Evolutionary conservation across 2,329 filamentous ascomycete genomes (phyloP), one percentile per base, ranked within the genome.

Genomic region (Aspergillus pseudoglaucus): DNA sequence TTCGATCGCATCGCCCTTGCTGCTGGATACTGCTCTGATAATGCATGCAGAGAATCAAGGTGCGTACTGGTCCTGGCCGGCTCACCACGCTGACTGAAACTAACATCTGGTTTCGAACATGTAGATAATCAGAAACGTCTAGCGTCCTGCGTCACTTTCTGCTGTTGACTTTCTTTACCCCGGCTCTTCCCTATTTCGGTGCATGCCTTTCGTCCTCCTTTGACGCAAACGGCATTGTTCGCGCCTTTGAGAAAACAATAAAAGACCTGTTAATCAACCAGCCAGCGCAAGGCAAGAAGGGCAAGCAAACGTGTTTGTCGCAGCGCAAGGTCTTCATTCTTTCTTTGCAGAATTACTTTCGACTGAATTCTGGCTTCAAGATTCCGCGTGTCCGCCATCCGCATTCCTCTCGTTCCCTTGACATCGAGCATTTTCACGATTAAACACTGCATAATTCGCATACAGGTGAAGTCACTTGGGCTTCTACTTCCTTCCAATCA

Each of bases 331-430:
- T 58, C 56, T 48, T 46, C 45, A 30, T 42, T 49, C 40, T 39
- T 32, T 44, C 12, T 27, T 18, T 42, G 37, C 37, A 39, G 17
- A 15, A 17, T 8, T 35, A 35, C 33, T 17, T 8, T 40, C 18
- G 8, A 40, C 38, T 12, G 25, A 8, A 40, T 23, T 14, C 15
- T 18, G 17, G 15, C 18, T 22, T 40, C 20, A 17, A 40, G 20
- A 20, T 14, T 12, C 20, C 25, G 8, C 15, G 22, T 27, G 25
- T 7, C 25, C 25, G 25, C 10, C 25, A 30, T 42, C 52, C 48
- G 42, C 57, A 60, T 60, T 60, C 57, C 51, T 50, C 17, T 41
- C 44, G 55, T 60, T 58, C 45, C 57, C 55, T 51, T 41, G 56
- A 46, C 52, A 59, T 53, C 48, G 40, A 42, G 46, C 47, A 55